phyloP scores from a whole-genome alignment of 331 rosid genomes.

The Rosa hybrid region DNA sequence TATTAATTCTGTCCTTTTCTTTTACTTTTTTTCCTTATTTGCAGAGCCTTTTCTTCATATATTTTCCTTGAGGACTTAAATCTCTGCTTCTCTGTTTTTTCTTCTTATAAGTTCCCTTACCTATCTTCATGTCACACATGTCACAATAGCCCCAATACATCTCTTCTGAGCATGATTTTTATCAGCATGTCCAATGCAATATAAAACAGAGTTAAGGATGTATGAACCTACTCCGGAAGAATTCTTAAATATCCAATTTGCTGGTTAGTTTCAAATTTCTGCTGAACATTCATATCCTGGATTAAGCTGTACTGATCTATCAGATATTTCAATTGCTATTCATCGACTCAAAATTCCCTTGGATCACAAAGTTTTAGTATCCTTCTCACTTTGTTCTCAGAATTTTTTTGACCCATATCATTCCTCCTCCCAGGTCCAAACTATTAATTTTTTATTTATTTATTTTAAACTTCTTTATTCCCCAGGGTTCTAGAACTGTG shows the following conservation, averaged over 20 bases:
- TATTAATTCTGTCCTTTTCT: constrained; percentile 22
- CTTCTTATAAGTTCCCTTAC: background rate
- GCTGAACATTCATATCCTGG: constrained; percentile 16
- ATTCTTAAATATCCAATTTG: constrained; percentile 20
- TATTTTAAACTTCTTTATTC: background rate
- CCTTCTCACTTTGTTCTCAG: constrained; percentile 18
- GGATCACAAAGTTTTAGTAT: constrained; percentile 4
- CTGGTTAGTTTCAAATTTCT: constrained; percentile 19
- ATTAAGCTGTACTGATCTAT: constrained; percentile 14
- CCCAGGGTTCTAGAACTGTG: constrained; percentile 12
- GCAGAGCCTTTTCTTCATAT: background rate
- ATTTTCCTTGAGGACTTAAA: constrained; percentile 10
- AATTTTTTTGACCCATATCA: background rate
- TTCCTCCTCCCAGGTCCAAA: background rate
- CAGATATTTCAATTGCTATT: constrained; percentile 17
- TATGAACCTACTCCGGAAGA: constrained; percentile 12
- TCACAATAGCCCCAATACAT: constrained; percentile 28
- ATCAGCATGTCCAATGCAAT: background rate
- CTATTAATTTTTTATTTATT: background rate
- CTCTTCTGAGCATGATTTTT: background rate
- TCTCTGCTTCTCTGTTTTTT: constrained; percentile 8
- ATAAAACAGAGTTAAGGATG: constrained; percentile 12
- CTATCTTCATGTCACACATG: constrained; percentile 22
- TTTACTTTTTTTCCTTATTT: constrained; percentile 17
- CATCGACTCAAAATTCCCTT: constrained; percentile 17